Conservation (phyloP, 257 asterid genomes). For the Capsicum rhomboideum region DNA sequence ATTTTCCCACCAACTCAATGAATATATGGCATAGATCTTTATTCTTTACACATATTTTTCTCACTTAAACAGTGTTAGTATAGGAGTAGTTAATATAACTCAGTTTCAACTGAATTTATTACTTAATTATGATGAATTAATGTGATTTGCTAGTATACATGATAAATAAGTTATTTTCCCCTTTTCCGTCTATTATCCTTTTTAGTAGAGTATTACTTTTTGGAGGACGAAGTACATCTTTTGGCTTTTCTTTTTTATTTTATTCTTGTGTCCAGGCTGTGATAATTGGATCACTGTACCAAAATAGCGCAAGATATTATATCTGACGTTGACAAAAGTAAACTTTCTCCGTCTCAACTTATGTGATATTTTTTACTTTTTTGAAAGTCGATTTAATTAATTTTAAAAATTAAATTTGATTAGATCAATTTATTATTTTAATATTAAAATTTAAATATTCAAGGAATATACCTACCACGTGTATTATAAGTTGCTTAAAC, state of each 20-base stretch:
- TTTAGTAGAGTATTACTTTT: neutral
- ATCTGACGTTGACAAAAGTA: too few relatives aligned
- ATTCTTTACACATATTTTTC: neutral
- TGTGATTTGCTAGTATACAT: neutral
- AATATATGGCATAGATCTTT: neutral
- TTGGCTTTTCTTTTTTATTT: neutral
- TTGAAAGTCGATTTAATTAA: too few relatives aligned
- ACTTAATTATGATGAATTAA: neutral
- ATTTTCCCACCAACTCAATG: neutral
- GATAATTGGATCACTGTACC: neutral
- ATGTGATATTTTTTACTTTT: too few relatives aligned
- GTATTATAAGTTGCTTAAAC: neutral
- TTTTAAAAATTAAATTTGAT: too few relatives aligned
- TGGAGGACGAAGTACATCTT: neutral
- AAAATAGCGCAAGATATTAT: neutral
- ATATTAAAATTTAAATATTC: too few relatives aligned
- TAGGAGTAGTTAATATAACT: neutral
- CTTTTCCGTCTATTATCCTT: neutral
- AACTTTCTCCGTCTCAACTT: too few relatives aligned
- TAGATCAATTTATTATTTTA: too few relatives aligned
- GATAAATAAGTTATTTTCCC: neutral
- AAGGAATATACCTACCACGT: too few relatives aligned
- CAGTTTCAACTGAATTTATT: neutral
- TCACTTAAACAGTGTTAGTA: neutral
- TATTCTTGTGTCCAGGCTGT: neutral